phyloP scores from a whole-genome alignment of 139 green algal genomes.

The Closterium sp. region DNA sequence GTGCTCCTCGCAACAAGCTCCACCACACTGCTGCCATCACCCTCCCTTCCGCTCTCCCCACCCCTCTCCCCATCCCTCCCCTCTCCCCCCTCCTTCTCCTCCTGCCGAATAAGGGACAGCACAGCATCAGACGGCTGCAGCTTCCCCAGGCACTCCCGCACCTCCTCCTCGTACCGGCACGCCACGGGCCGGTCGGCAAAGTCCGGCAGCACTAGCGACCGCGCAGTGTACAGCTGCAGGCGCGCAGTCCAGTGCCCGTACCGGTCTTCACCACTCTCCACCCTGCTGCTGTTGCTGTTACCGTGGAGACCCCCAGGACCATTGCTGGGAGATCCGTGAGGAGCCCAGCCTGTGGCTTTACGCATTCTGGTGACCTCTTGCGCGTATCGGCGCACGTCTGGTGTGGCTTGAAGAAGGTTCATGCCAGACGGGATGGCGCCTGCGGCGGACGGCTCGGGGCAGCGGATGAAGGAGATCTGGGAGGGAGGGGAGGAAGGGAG shows the following conservation, averaged over 20 bases:
- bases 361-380: not conserved
- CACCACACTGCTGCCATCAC: not conserved
- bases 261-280: not conserved
- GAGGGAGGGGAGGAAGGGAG: not conserved
- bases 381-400: not conserved
- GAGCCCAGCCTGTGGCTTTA: not conserved
- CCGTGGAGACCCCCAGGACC: too few relatives aligned
- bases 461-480: not conserved
- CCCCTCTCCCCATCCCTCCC: not conserved
- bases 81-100: not conserved
- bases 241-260: not conserved
- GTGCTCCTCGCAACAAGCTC: not conserved
- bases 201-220: not conserved
- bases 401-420: not conserved
- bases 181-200: not conserved
- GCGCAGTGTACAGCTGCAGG: not conserved
- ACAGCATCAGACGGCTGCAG: not conserved
- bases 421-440: not conserved
- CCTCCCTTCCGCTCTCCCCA: not conserved
- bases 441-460: not conserved
- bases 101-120: not conserved
- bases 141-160: not conserved
- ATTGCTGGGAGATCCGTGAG: too few relatives aligned
- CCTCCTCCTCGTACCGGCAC: not conserved
- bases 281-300: not conserved